Base-by-base conservation (phyloP, 1,139 yeast species). In the Hyphopichia buzzinii region DNA sequence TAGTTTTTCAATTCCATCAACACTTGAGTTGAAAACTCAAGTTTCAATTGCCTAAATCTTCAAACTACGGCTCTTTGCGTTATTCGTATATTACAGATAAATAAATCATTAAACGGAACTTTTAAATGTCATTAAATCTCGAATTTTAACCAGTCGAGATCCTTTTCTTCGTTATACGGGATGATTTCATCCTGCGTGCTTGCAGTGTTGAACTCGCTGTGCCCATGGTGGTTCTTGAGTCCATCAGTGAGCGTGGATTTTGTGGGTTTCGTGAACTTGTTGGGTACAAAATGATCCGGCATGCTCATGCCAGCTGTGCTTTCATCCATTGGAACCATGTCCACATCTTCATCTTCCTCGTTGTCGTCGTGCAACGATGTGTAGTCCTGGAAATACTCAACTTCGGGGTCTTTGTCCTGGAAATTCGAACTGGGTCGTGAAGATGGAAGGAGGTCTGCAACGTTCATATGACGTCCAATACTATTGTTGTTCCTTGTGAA, bases 91-190 rank as follows among this genome's bases (percentile, higher is more conserved):
- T 19, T 19, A 19, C 23, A 19, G 23, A 7, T 19, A 19, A 19
- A 19, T 19, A 19, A n/a, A 10, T 19, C 23, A 19, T 19, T 19
- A 19, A 10, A 19, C n/a, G n/a, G 10, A 19, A 19, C 23, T 19
- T 19, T 19, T 19, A 10, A 10, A 7, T 26, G 12, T 30, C 42
- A n/a, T n/a, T 54, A 67, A 14, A 70, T 56, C 39, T 69, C 76
- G 49, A 71, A 71, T 47, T 69, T 70, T 40, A 71, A 57, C 77
- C 77, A 71, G 41, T 70, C 76, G 36, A 71, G 58, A 45, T 70
- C 75, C 34, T 55, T 48, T 17, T 45, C 38, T 11, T 47, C 55
- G 29, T 47, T 41, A 26, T 41, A 42, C n/a, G n/a, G n/a, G 28
- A 26, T 40, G 36, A 22, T 33, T 17, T 26, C 34, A 21, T 25